Conservation (phyloP, 75 land plant species). For the Sequoia sempervirens region DNA sequence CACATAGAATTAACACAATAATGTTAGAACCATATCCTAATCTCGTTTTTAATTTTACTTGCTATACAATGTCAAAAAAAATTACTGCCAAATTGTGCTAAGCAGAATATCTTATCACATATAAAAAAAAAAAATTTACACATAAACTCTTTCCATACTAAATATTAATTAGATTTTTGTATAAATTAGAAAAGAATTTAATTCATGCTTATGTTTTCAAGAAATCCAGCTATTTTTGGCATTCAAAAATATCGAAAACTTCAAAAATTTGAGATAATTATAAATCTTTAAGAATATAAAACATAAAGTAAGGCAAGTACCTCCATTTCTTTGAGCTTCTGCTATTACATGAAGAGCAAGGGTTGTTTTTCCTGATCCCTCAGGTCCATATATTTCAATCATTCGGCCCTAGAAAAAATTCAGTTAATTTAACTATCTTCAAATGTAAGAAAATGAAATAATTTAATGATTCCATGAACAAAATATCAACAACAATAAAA, state of each 20-base stretch:
- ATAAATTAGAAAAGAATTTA: neutral
- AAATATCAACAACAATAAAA: neutral
- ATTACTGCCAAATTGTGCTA: neutral
- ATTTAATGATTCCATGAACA: neutral
- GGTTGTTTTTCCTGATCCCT: slow-evolving; percentile 97
- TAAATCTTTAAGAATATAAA: neutral
- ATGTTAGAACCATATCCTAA: neutral
- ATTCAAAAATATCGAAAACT: neutral
- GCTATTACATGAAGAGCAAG: slow-evolving; percentile 97
- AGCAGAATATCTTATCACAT: neutral
- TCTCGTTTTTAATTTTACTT: neutral
- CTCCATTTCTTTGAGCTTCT: slow-evolving; percentile 88
- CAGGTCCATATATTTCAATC: slow-evolving; percentile 93
- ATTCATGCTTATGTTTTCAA: neutral
- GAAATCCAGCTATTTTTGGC: neutral
- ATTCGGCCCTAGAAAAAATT: slow-evolving; percentile 72
- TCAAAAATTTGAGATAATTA: neutral
- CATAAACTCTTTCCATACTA: neutral
- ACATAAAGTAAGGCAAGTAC: slow-evolving; percentile 19
- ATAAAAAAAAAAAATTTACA: neutral
- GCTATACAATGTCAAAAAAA: neutral
- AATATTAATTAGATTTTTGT: neutral
- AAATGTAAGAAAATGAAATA: neutral
- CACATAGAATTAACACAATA: neutral
- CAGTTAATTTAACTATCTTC: neutral